Evolutionary conservation across 1,139 yeast genomes (phyloP), one percentile per base, ranked within the genome.

Genomic region (Hyphopichia wangnamkhiaoensis): DNA sequence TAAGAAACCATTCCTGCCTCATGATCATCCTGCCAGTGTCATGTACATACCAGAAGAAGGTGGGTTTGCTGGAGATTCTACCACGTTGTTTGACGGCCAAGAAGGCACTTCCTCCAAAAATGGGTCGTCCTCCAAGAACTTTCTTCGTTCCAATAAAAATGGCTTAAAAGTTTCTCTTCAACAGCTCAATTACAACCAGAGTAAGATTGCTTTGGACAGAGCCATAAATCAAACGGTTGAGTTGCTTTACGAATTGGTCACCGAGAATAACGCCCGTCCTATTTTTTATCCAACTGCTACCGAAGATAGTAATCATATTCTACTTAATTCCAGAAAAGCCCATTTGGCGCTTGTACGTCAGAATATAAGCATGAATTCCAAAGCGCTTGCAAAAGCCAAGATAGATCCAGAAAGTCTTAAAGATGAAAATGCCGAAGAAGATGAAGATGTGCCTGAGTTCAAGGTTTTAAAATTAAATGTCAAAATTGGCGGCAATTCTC

Each of bases 121-220:
- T 35, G 8, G 40, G 27, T 10, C 4, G 15, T 15, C 15, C 14
- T 15, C 29, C 12, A 35, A 45, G 34, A 24, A 23, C 35, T 20
- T 31, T 24, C 15, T 24, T 13, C 30, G 8, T 3, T n/a, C 18
- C 18, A 19, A 14, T 14, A 23, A 16, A 18, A 35, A 31, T 23
- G 50, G 56, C 7, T 45, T 69, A 31, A 60, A 70, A 51, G 61
- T 81, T 15, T 80, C 84, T 34, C 56, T 82, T 19, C 79, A 80
- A 44, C 94, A 87, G 52, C 59, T 81, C 21, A 84, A 79, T 42
- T 88, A 84, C 59, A 85, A 85, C 53, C 80, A 82, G 46, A 81
- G 81, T 61, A 74, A 82, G 40, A 63, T 79, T 2, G 72, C 83
- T 0, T 65, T 88, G 42, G 86, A 82, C 42, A 63, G 84, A 38